phyloP scores from a whole-genome alignment of 2,329 filamentous ascomycete species.

The Stemphylium vesicarium region DNA sequence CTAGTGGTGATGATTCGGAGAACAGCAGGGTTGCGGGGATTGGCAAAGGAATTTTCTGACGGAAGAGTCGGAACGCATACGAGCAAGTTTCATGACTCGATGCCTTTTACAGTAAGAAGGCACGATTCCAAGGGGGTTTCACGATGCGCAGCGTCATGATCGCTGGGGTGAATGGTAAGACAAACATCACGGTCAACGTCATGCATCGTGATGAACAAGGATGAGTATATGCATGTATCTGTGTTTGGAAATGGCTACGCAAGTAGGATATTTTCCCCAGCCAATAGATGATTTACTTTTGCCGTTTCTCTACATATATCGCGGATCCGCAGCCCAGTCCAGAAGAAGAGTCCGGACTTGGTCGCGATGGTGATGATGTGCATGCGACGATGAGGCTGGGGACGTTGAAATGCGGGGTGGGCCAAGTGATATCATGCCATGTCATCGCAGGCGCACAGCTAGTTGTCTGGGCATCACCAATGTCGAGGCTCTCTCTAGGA shows the following conservation, averaged over 20 bases:
- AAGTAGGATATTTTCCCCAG: background rate
- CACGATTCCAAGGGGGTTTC: background rate
- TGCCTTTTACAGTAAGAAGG: background rate
- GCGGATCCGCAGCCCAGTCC: background rate
- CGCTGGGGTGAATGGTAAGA: background rate
- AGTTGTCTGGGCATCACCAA: background rate
- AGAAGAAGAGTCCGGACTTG: background rate
- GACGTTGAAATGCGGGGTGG: conserved; percentile 8
- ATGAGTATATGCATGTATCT: background rate
- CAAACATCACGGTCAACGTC: background rate
- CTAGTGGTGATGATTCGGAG: too few species aligned
- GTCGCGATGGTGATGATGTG: background rate
- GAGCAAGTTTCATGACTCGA: too few species aligned
- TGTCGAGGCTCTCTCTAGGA: background rate
- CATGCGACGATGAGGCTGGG: background rate
- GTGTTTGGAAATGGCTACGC: background rate
- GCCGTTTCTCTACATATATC: background rate
- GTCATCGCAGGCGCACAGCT: conserved; percentile 13
- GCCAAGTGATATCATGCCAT: conserved; percentile 24
- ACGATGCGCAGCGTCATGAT: conserved; percentile 6
- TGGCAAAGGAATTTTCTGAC: too few species aligned
- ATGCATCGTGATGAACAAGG: conserved; percentile 1
- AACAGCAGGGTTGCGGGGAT: too few species aligned
- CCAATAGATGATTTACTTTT: background rate
- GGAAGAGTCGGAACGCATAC: too few species aligned